A percentile compares a stretch with the other conserved stretches of the same genome.
Evolutionary conservation across 1,284 basidiomycete genomes (phyloP).

Genomic region (Fomitopsis betulina): DNA sequence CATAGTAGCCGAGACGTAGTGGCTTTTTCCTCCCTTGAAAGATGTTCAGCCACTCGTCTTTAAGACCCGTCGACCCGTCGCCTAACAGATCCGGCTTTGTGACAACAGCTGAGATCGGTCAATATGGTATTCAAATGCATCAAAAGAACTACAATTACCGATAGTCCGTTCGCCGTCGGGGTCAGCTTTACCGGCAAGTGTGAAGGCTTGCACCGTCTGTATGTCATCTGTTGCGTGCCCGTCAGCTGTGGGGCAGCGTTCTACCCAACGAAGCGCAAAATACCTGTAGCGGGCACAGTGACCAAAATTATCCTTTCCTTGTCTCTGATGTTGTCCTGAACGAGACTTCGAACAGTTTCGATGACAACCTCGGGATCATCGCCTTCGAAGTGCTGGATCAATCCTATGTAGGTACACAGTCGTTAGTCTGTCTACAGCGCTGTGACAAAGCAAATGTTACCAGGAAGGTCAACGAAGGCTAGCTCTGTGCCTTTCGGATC

Average conservation of each 20-base stretch:
- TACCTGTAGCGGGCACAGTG: conserved; percentile 55
- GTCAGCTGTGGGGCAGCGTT: background rate
- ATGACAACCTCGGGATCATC: conserved; percentile 26
- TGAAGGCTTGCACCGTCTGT: conserved; percentile 51
- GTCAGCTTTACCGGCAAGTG: conserved; percentile 46
- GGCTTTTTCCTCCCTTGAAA: conserved; percentile 37
- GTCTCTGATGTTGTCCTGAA: conserved; percentile 35
- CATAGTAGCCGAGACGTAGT: conserved; percentile 56
- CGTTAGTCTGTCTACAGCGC: background rate
- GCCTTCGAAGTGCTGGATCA: conserved; percentile 45
- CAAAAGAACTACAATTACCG: conserved; percentile 29
- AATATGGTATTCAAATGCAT: background rate
- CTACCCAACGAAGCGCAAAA: too few relatives aligned
- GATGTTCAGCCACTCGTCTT: conserved; percentile 40
- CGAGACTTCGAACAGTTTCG: conserved; percentile 37
- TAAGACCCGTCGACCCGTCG: conserved; percentile 35
- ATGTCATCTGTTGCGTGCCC: conserved; percentile 45
- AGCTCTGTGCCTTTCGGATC: conserved; percentile 41
- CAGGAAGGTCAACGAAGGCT: conserved; percentile 52
- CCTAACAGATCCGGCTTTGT: conserved; percentile 57
- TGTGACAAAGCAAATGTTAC: conserved; percentile 15
- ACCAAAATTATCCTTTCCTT: conserved; percentile 50
- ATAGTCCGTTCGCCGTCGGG: conserved; percentile 50
- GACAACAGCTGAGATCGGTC: conserved; percentile 40
- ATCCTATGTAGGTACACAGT: conserved; percentile 27